Evolutionary conservation across 108 stramenopile species (phyloP), one percentile per base, ranked within the genome.

Genomic region (Chaetoceros tenuissimus): DNA sequence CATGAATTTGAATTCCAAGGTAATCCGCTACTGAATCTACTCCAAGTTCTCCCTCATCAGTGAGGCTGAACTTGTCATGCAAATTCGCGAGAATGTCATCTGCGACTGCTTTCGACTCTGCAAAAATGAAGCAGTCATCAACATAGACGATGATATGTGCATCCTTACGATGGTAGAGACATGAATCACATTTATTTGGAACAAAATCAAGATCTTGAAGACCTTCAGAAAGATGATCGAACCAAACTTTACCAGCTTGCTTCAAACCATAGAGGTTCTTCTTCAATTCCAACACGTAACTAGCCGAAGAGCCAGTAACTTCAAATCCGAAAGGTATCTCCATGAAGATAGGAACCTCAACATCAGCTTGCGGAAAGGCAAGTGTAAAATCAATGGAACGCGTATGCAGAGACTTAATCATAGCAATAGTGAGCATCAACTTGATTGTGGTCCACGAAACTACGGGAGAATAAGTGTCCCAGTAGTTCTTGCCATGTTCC

Each of bases 371-470:
- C 1, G 68, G 68, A 47, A 69, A 69, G 0, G 68, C 68, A 0
- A 69, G 48, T 1, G 75, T 63, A 53, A 53, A 82, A 52, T 82
- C 77, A 16, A 78, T 46, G 45, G 78, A 74, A 28, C 49, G 58
- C 2, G 74, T 69, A 8, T 69, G 31, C 66, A 67, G 66, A 0
- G 46, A 34, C 47, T 62, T 25, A 5, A 69, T 26, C 16, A 55
- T 21, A 13, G 60, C 55, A 1, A 76, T 43, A 0, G 55, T 57
- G 1, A 80, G 48, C 2, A 80, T 20, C n/a, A 73, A 0, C 54
- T 53, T 1, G 58, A 31, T 10, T 49, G 28, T 0, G 57, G 34
- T 18, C 47, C 28, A 27, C 55, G 58, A 0, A 66, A 69, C 68
- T 0, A 69, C 67, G 19, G 67, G 67, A 0, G 67, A 43, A 50